Evolutionary conservation across 805 yeast species (phyloP).

Genomic region (Spathaspora girioi): DNA sequence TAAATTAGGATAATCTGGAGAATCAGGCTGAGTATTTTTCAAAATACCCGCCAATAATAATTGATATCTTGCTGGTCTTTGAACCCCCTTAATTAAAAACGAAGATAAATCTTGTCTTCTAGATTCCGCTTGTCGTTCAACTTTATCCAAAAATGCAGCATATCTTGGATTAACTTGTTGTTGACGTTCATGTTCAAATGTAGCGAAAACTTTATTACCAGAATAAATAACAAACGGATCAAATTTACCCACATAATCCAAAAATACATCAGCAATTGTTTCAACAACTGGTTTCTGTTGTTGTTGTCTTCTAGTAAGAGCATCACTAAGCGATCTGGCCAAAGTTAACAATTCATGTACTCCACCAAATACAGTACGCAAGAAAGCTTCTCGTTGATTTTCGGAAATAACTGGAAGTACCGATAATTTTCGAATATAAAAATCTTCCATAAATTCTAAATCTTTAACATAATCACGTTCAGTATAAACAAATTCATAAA

Average conservation of each 20-base stretch:
- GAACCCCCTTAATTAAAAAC: conserved; percentile 90
- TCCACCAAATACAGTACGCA: conserved; percentile 87
- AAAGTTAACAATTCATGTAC: conserved; percentile 82
- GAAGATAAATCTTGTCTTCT: conserved; percentile 90
- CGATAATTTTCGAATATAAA: conserved; percentile 54
- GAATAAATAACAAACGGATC: conserved; percentile 93
- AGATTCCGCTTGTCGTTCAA: conserved; percentile 78
- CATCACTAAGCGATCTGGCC: conserved; percentile 83
- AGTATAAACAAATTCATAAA: conserved; percentile 88
- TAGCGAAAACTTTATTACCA: conserved; percentile 92
- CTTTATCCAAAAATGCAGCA: conserved; percentile 90
- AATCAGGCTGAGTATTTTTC: conserved; percentile 74
- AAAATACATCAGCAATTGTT: conserved; percentile 80
- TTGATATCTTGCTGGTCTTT: conserved; percentile 94
- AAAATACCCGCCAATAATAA: conserved; percentile 75
- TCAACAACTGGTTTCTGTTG: conserved; percentile 80
- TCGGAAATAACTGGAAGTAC: conserved; percentile 83
- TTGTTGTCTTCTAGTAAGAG: conserved; percentile 78
- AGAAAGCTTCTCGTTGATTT: conserved; percentile 83
- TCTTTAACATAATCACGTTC: conserved; percentile 96
- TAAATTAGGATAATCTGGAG: conserved; percentile 67
- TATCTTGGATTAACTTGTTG: conserved; percentile 85
- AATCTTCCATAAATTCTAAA: conserved; percentile 86
- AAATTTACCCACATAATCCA: conserved; percentile 79
- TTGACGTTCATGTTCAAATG: conserved; percentile 92